phyloP scores from a whole-genome alignment of 495 filamentous ascomycete genomes.

The Talaromyces trachyspermus region DNA sequence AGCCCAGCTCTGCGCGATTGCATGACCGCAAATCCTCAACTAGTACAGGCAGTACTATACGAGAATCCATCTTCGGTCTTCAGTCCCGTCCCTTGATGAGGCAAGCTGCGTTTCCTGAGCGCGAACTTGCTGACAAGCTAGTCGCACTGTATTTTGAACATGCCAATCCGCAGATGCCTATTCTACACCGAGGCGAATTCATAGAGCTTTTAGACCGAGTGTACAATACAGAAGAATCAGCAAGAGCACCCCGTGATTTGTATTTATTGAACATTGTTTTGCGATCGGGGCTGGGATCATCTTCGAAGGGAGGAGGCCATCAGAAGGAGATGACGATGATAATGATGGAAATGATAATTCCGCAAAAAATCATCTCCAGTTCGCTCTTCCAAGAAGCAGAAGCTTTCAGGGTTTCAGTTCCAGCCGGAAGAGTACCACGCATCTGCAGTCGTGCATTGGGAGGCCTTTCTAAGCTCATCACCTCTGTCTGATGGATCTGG shows the following conservation, averaged over 20 bases:
- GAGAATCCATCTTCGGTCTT: conserved; percentile 91
- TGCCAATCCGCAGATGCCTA: conserved; percentile 91
- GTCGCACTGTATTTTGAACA: conserved; percentile 87
- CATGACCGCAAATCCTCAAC: conserved; percentile 41
- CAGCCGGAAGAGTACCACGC: conserved; percentile 96
- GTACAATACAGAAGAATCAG: conserved; percentile 60
- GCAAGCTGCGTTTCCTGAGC: conserved; percentile 76
- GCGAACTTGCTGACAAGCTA: conserved; percentile 60
- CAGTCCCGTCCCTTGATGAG: conserved; percentile 83
- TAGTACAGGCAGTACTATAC: conserved; percentile 63
- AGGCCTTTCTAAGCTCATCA: conserved; percentile 71
- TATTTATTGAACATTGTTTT: conserved; percentile 97
- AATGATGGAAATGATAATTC: conserved; percentile 20
- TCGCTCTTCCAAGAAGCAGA: conserved; percentile 42
- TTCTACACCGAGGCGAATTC: conserved; percentile 82
- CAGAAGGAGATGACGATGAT: conserved; percentile 22
- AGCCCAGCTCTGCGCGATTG: conserved; percentile 47
- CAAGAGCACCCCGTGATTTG: conserved; percentile 71
- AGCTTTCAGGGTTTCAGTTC: conserved; percentile 55
- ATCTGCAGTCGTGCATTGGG: conserved; percentile 83
- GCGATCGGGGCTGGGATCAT: conserved; percentile 93
- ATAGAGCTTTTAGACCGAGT: conserved; percentile 74
- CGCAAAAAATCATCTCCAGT: conserved; percentile 24
- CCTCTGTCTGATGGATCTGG: conserved; percentile 56
- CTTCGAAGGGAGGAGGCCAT: conserved; percentile 52